These are phyloP conservation scores for Lactarius deliciosus DNA, from an alignment of 768 basidiomycete species.

Conservation along the genomic window DNA sequence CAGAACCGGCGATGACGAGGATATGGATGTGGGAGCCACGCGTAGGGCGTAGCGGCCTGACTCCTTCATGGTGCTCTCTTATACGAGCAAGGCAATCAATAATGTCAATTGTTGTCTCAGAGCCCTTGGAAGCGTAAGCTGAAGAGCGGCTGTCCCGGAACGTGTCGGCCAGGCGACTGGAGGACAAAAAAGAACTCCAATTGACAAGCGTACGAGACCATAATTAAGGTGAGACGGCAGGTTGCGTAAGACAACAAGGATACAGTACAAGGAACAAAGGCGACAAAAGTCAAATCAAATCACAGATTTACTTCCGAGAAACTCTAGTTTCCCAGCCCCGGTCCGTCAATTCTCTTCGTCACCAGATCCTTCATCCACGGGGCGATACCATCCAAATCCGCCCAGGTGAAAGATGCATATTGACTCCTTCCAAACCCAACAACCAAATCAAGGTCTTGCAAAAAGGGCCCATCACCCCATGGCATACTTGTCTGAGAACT, in stretches of 20 bases:
- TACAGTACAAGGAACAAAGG: background rate
- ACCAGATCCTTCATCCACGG: constrained; percentile 76
- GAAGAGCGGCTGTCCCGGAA: constrained; percentile 3
- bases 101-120: constrained; percentile 15
- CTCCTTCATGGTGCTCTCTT: constrained; percentile 12
- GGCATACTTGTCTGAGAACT: constrained; percentile 44
- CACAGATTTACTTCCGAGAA: background rate
- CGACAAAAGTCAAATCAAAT: background rate
- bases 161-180: constrained; percentile 5
- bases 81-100: constrained; percentile 8
- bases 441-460: constrained; percentile 52
- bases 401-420: constrained; percentile 69
- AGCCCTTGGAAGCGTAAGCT: background rate
- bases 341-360: constrained; percentile 63
- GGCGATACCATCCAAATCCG: constrained; percentile 67
- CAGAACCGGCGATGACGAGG: constrained; percentile 17
- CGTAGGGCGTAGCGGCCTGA: constrained; percentile 8
- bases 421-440: constrained; percentile 51
- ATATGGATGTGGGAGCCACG: constrained; percentile 1
- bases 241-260: constrained; percentile 10
- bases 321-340: constrained; percentile 60
- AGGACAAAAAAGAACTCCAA: background rate
- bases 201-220: background rate
- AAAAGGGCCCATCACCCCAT: constrained; percentile 37
- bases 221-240: constrained; percentile 20